Conservation (phyloP, 1,139 yeast genomes). For the Waltiozyma sp. region DNA sequence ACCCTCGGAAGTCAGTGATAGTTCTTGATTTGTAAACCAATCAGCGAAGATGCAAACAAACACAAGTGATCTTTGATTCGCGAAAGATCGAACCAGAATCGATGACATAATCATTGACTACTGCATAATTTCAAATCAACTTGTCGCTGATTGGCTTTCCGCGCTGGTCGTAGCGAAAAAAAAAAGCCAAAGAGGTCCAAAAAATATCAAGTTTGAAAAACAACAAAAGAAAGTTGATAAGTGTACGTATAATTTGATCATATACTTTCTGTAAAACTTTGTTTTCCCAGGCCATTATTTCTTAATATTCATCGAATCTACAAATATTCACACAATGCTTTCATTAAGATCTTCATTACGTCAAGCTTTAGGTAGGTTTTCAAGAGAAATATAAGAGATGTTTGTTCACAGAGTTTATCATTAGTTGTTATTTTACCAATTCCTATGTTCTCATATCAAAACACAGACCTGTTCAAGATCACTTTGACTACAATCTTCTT, state of each 20-base stretch:
- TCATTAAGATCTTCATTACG: conserved; percentile 42
- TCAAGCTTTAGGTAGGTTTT: conserved; percentile 25
- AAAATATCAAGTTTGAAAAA: background rate
- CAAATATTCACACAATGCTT: conserved; percentile 18
- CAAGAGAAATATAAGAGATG: background rate
- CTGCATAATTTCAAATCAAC: conserved; percentile 16
- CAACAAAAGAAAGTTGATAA: background rate
- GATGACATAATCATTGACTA: background rate
- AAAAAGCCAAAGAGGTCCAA: background rate
- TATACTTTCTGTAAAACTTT: background rate
- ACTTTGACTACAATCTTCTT: no score
- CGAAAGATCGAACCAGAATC: background rate
- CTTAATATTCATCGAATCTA: background rate
- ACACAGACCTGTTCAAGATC: no score
- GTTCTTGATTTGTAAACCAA: no score
- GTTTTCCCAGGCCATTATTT: background rate
- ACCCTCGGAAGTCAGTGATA: no score
- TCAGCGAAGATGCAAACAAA: background rate
- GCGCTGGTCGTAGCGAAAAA: conserved; percentile 1
- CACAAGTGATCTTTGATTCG: conserved; percentile 2
- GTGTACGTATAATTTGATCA: background rate
- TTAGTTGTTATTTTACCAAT: no score
- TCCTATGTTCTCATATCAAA: no score
- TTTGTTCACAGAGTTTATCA: background rate
- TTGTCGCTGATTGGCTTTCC: conserved; percentile 16